These are phyloP conservation scores for Coffea eugenioides DNA, from an alignment of 257 asterid genomes.

Conservation along the genomic window DNA sequence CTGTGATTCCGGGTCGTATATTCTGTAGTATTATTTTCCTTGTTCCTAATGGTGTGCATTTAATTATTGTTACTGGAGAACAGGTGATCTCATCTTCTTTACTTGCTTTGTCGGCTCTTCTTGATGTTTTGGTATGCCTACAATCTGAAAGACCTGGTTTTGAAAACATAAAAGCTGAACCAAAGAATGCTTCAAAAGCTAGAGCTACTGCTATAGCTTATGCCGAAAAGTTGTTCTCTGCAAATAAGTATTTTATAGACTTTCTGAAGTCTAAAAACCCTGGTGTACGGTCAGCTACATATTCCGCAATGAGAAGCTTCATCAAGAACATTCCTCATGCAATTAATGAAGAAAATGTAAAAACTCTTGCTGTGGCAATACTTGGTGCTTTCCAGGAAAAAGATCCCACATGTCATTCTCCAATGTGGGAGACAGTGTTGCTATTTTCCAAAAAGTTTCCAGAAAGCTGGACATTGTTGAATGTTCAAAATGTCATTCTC, in stretches of 20 bases:
- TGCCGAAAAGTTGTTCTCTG: slow-evolving; percentile 64
- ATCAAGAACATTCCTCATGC: slow-evolving; percentile 74
- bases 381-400: slow-evolving; percentile 92
- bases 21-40: not conserved
- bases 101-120: slow-evolving; percentile 84
- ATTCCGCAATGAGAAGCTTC: slow-evolving; percentile 72
- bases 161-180: slow-evolving; percentile 53
- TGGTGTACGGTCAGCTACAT: slow-evolving; percentile 78
- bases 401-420: slow-evolving; percentile 77
- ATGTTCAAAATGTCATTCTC: slow-evolving; percentile 69
- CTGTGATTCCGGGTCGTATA: not conserved
- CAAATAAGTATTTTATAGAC: slow-evolving; percentile 68
- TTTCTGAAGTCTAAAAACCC: slow-evolving; percentile 79
- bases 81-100: slow-evolving; percentile 90
- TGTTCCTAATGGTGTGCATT: slow-evolving; percentile 15
- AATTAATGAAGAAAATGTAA: slow-evolving; percentile 61
- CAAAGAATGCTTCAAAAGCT: slow-evolving; percentile 74
- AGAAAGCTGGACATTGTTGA: slow-evolving; percentile 67
- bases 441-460: slow-evolving; percentile 67
- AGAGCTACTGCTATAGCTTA: slow-evolving; percentile 58
- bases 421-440: slow-evolving; percentile 87
- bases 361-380: slow-evolving; percentile 67
- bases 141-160: slow-evolving; percentile 53
- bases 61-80: slow-evolving; percentile 19
- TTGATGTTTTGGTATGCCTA: slow-evolving; percentile 59